Percentiles rank a stretch among this genome's conserved stretches.
phyloP scores from a whole-genome alignment of 1,284 basidiomycete genomes.

The Kwoniella shivajii region DNA sequence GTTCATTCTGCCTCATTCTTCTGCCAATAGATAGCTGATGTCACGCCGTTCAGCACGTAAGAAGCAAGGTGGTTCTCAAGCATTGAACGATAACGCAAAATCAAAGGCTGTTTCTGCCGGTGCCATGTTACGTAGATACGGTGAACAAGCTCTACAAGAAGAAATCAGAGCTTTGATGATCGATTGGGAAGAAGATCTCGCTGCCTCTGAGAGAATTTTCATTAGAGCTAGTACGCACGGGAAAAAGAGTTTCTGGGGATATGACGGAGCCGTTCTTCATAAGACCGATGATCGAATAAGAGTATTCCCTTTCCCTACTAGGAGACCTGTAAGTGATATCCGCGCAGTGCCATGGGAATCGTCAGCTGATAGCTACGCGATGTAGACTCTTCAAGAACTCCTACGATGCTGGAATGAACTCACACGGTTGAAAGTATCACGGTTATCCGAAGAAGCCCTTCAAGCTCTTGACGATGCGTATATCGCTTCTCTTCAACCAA shows the following conservation, averaged over 20 bases:
- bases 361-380: conserved; percentile 1
- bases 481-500: conserved; percentile 75
- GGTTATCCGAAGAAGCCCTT: conserved; percentile 81
- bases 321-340: conserved; percentile 71
- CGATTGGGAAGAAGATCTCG: conserved; percentile 83
- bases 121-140: conserved; percentile 90
- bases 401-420: conserved; percentile 85
- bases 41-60: conserved; percentile 70
- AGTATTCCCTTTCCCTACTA: conserved; percentile 90
- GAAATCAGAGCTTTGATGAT: conserved; percentile 79
- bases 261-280: conserved; percentile 67
- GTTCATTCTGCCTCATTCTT: conserved; percentile 27
- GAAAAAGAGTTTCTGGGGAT: conserved; percentile 83
- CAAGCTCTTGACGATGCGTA: conserved; percentile 82
- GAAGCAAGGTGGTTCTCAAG: conserved; percentile 97
- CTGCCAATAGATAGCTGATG: neutral
- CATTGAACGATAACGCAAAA: conserved; percentile 88
- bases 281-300: conserved; percentile 76
- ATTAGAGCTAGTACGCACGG: conserved; percentile 84
- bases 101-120: conserved; percentile 93
- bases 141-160: conserved; percentile 90
- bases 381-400: conserved; percentile 86
- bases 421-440: conserved; percentile 79
- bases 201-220: conserved; percentile 80
- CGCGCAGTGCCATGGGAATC: neutral